Conservation (phyloP, 2,329 filamentous ascomycete species). For the Phyllosticta citrichinensis region DNA sequence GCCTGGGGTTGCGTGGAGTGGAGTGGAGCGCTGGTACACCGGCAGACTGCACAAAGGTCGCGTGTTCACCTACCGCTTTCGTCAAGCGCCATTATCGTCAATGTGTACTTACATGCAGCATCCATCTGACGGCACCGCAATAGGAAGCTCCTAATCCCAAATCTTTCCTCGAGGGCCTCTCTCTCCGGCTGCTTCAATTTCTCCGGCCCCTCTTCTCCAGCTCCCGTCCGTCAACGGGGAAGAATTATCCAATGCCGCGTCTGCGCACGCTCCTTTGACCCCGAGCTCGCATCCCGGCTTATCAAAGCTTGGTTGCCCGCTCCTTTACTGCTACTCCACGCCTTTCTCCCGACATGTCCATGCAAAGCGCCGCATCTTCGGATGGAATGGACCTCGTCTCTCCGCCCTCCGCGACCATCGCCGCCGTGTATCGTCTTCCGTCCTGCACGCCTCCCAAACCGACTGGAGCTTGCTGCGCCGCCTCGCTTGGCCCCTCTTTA, state of each 20-base stretch:
- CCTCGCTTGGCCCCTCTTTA: background rate
- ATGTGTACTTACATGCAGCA: background rate
- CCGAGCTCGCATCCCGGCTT: background rate
- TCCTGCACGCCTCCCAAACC: background rate
- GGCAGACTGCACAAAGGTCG: too few relatives aligned
- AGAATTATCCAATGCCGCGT: background rate
- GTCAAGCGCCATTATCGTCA: background rate
- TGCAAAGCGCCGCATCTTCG: background rate
- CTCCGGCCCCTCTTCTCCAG: background rate
- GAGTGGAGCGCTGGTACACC: too few relatives aligned
- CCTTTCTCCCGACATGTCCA: background rate
- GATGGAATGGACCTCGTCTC: background rate
- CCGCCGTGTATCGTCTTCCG: background rate
- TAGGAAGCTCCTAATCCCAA: too few relatives aligned
- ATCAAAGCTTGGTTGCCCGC: background rate
- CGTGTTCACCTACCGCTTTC: constrained; percentile 6
- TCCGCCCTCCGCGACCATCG: background rate
- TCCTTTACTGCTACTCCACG: background rate
- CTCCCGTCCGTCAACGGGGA: too few relatives aligned
- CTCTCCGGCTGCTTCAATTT: too few relatives aligned
- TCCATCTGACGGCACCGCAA: too few relatives aligned
- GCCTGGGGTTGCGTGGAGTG: background rate
- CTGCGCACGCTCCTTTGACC: background rate
- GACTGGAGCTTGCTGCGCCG: background rate
- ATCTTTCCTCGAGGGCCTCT: too few relatives aligned